Percentiles rank a stretch among this genome's conserved stretches.
Conservation (phyloP, 306 rosid species). For the Quercus aquifolioides region DNA sequence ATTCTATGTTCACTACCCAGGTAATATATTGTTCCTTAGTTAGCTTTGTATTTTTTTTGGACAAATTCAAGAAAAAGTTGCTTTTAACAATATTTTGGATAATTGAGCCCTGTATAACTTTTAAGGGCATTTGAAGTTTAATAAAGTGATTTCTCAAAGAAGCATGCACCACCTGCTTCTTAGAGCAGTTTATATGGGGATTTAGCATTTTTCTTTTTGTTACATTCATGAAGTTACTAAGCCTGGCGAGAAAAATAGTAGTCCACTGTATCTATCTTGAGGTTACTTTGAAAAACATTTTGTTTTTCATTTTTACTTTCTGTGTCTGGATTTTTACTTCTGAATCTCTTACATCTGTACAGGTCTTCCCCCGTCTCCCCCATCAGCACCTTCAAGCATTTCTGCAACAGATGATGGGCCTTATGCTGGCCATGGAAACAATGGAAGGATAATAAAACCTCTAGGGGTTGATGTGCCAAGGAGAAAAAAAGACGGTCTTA, state of each 20-base stretch:
- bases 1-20: slow-evolving; percentile 77
- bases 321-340: slow-evolving; percentile 16
- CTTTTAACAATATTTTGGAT: neutral
- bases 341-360: slow-evolving; percentile 23
- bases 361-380: slow-evolving; percentile 99
- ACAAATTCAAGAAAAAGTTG: neutral
- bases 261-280: neutral
- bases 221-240: neutral
- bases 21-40: slow-evolving; percentile 29
- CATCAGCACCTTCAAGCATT: slow-evolving; percentile 49
- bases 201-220: neutral
- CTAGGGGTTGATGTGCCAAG: slow-evolving; percentile 75
- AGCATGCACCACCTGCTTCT: neutral
- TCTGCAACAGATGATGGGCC: slow-evolving; percentile 61
- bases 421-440: slow-evolving; percentile 37
- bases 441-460: slow-evolving; percentile 70
- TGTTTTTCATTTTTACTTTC: no score
- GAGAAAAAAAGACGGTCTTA: slow-evolving; percentile 45
- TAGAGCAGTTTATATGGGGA: neutral
- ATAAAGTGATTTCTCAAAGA: neutral
- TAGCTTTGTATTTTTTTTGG: neutral
- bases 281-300: neutral
- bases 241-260: neutral
- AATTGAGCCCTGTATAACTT: neutral
- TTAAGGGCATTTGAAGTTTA: slow-evolving; percentile 8